Conservation (phyloP, 768 basidiomycete genomes). For the Rhodotorula taiwanensis region DNA sequence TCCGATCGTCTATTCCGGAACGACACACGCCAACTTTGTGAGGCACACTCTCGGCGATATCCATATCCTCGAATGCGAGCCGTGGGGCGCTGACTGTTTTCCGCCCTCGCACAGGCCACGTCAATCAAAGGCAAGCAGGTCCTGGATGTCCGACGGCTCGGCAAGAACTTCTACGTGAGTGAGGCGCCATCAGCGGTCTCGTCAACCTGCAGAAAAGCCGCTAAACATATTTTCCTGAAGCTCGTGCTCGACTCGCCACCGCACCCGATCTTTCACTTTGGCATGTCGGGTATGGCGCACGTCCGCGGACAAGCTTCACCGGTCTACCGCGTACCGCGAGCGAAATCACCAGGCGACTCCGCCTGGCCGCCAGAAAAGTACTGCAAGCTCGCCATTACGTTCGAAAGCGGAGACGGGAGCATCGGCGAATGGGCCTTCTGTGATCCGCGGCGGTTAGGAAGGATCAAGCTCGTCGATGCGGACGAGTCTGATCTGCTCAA, state of each 20-base stretch:
- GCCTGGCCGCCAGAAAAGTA: conserved; percentile 39
- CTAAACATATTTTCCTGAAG: conserved; percentile 15
- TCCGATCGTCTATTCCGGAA: conserved; percentile 34
- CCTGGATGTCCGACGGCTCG: conserved; percentile 23
- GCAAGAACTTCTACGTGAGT: conserved; percentile 44
- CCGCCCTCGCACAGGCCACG: conserved; percentile 5
- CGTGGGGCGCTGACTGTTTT: too few relatives aligned
- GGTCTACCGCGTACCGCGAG: conserved; percentile 33
- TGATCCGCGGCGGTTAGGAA: conserved; percentile 36
- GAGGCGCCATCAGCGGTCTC: background rate
- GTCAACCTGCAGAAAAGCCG: too few relatives aligned
- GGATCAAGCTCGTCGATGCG: conserved; percentile 37
- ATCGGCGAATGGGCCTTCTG: conserved; percentile 38
- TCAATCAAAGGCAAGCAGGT: conserved; percentile 28
- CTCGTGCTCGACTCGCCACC: conserved; percentile 23
- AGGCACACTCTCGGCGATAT: background rate
- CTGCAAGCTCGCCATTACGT: conserved; percentile 30
- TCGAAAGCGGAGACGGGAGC: conserved; percentile 3
- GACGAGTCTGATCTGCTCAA: conserved; percentile 19
- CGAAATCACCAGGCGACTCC: conserved; percentile 8
- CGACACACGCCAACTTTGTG: conserved; percentile 23
- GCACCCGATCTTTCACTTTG: conserved; percentile 37
- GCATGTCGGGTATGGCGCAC: conserved; percentile 34
- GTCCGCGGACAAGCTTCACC: conserved; percentile 26
- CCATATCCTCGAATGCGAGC: too few relatives aligned